Evolutionary conservation across 2,329 filamentous ascomycete genomes (phyloP).

Genomic region (Talaromyces sp.): DNA sequence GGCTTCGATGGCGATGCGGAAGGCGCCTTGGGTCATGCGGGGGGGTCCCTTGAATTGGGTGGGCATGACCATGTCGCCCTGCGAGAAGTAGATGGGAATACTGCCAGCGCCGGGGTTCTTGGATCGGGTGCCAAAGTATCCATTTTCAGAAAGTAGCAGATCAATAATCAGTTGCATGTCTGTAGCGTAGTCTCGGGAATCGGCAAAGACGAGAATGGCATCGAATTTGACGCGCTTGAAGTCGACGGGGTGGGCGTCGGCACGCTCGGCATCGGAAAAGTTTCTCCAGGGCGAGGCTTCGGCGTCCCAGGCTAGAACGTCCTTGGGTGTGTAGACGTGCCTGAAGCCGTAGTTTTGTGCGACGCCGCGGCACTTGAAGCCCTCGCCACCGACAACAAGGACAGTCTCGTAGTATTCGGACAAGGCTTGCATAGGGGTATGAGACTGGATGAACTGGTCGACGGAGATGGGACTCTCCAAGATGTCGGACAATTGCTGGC

Average conservation of each 20-base stretch:
- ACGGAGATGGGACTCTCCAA: constrained; percentile 64
- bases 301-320: constrained; percentile 68
- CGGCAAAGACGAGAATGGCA: constrained; percentile 72
- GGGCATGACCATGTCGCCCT: constrained; percentile 64
- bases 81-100: constrained; percentile 73
- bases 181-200: constrained; percentile 71
- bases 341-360: constrained; percentile 73
- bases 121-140: constrained; percentile 63
- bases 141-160: constrained; percentile 66
- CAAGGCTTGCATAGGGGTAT: constrained; percentile 74
- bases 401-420: constrained; percentile 75
- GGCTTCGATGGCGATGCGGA: constrained; percentile 71
- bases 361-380: constrained; percentile 70
- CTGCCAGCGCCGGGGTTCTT: constrained; percentile 64
- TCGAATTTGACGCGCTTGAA: constrained; percentile 71
- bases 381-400: constrained; percentile 72
- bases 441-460: constrained; percentile 74
- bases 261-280: constrained; percentile 67
- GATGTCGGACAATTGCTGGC: constrained; percentile 66
- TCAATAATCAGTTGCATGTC: constrained; percentile 77
- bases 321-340: constrained; percentile 70
- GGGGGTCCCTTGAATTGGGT: constrained; percentile 62
- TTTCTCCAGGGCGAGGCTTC: constrained; percentile 67
- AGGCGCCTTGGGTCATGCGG: constrained; percentile 71
- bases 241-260: constrained; percentile 66